Evolutionary conservation across 2,329 filamentous ascomycete genomes (phyloP).

Genomic region (Paramyrothecium roridum): DNA sequence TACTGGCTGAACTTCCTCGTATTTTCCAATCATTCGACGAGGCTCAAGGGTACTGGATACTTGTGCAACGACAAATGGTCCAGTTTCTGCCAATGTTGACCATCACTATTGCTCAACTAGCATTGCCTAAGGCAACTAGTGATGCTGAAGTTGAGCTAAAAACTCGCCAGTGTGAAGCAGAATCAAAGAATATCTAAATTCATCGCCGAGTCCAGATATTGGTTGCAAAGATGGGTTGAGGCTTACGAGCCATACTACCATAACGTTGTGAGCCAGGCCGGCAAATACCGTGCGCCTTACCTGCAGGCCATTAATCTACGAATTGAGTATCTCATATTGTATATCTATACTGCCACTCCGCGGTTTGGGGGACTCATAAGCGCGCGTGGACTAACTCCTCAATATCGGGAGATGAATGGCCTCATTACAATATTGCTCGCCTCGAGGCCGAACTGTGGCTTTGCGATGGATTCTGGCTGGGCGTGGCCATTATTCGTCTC

Average conservation of each 20-base stretch:
- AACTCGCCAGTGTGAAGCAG: conserved; percentile 24
- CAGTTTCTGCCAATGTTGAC: conserved; percentile 31
- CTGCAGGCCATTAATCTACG: conserved; percentile 36
- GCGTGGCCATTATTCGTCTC: conserved; percentile 41
- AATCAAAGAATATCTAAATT: conserved; percentile 26
- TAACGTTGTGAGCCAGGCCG: conserved; percentile 15
- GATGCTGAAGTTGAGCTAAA: conserved; percentile 23
- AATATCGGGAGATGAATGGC: conserved; percentile 37
- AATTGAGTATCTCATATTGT: conserved; percentile 39
- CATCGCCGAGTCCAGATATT: conserved; percentile 31
- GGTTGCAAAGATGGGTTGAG: conserved; percentile 35
- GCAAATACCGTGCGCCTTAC: conserved; percentile 19
- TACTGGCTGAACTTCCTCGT: conserved; percentile 27
- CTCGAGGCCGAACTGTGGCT: conserved; percentile 31
- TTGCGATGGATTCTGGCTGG: conserved; percentile 43
- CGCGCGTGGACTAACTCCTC: conserved; percentile 34
- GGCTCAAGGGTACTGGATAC: conserved; percentile 32
- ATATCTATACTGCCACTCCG: conserved; percentile 34
- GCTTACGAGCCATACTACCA: conserved; percentile 34
- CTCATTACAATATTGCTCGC: conserved; percentile 33
- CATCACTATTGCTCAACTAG: conserved; percentile 24
- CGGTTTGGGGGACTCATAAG: conserved; percentile 32
- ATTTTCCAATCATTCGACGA: conserved; percentile 29
- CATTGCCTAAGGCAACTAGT: conserved; percentile 19
- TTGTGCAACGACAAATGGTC: conserved; percentile 33